Evolutionary conservation across 352 stramenopile genomes (phyloP).

Genomic region (Thraustochytrium striatum): DNA sequence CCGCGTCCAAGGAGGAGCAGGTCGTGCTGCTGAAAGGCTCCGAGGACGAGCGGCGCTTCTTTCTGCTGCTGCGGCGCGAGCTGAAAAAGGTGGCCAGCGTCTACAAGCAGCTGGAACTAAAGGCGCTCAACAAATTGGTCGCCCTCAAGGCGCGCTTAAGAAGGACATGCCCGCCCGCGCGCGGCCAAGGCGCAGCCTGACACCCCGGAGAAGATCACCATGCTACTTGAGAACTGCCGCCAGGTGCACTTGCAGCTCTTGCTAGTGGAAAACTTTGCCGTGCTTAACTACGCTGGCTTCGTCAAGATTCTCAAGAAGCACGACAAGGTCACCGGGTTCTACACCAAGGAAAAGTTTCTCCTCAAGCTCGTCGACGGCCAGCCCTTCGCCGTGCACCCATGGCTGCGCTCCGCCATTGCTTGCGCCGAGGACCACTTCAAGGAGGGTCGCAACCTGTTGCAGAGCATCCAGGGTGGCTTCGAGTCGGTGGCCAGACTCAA

Average conservation of each 20-base stretch:
- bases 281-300: constrained; percentile 84
- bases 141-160: constrained; percentile 20
- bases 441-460: neutral
- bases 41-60: constrained; percentile 43
- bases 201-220: neutral
- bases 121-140: constrained; percentile 29
- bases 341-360: constrained; percentile 59
- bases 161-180: too few relatives aligned
- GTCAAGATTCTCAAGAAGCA: constrained; percentile 86
- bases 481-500: neutral
- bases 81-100: constrained; percentile 36
- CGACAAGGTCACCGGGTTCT: constrained; percentile 73
- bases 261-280: constrained; percentile 77
- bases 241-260: constrained; percentile 76
- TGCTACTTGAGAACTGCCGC: constrained; percentile 45
- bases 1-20: neutral
- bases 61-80: constrained; percentile 41
- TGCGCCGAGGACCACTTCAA: constrained; percentile 35
- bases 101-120: constrained; percentile 35
- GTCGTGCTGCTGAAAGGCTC: neutral
- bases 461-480: too few relatives aligned
- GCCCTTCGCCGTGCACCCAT: constrained; percentile 40
- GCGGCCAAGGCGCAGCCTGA: too few relatives aligned
- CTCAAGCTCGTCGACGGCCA: constrained; percentile 45
- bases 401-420: constrained; percentile 31